Percentiles rank a stretch among this genome's conserved stretches.
Conservation (phyloP, 805 yeast species). For the Candida taoyuanica region DNA sequence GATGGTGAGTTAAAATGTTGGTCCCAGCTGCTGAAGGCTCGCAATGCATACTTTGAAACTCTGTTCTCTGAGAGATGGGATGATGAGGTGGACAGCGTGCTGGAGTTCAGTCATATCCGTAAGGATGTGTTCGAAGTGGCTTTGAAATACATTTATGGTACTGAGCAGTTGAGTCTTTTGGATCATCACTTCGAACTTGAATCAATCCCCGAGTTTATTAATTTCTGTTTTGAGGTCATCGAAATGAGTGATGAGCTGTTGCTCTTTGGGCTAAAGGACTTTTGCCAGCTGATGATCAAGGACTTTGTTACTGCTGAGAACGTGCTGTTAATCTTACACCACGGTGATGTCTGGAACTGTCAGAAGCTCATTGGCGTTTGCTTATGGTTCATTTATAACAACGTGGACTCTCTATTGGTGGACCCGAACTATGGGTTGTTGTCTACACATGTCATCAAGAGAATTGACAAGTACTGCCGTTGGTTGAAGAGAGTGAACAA, state of each 20-base stretch:
- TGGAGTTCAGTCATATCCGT: conserved; percentile 43
- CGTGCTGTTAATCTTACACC: conserved; percentile 49
- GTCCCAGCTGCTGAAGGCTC: conserved; percentile 45
- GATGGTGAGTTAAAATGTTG: conserved; percentile 45
- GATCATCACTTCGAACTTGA: conserved; percentile 22
- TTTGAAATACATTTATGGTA: conserved; percentile 55
- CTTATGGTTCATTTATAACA: conserved; percentile 62
- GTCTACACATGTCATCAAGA: conserved; percentile 15
- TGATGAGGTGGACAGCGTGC: conserved; percentile 3
- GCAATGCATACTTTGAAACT: conserved; percentile 63
- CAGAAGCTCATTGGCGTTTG: conserved; percentile 54
- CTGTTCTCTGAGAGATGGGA: conserved; percentile 55
- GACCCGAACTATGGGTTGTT: conserved; percentile 23
- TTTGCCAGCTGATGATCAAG: conserved; percentile 56
- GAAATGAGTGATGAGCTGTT: conserved; percentile 60
- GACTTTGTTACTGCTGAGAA: conserved; percentile 56
- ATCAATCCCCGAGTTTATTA: conserved; percentile 42
- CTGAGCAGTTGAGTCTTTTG: conserved; percentile 37
- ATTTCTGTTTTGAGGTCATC: conserved; percentile 51
- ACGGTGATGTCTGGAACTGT: conserved; percentile 50
- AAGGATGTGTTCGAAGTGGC: conserved; percentile 42
- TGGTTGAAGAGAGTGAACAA: conserved; percentile 31
- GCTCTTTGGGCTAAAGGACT: conserved; percentile 51
- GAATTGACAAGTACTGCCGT: conserved; percentile 31
- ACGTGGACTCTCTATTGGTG: conserved; percentile 56